Evolutionary conservation across 768 basidiomycete species (phyloP), one percentile per base, ranked within the genome.

Genomic region (Phaffia tasmanica): DNA sequence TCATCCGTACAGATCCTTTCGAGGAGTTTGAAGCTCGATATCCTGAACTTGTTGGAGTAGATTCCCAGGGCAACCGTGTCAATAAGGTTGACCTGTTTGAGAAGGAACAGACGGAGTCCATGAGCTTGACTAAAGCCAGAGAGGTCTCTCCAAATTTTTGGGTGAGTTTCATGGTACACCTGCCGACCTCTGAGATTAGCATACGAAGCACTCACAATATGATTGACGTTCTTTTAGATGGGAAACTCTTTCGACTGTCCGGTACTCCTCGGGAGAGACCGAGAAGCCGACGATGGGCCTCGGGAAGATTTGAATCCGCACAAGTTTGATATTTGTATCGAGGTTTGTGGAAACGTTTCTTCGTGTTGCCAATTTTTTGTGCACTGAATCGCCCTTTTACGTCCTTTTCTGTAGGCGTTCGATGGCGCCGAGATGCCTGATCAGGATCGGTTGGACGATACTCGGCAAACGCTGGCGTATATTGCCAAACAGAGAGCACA

Each of bases 81-180:
- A 71, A 72, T 64, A 70, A 72, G 35, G 82, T 89, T 73, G 83
- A 89, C 74, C 90, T 92, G 75, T 84, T 87, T 18, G 82, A 84
- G 72, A 81, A 88, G 46, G 90, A 94, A 78, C 83, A 83, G 76
- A 87, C 89, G 69, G 91, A 93, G 79, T 93, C 92, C 88, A 80
- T 86, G 16, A 86, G 88, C 73, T 78, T 93, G 63, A 94, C 91
- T 0, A 81, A 83, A 67, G 87, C 89, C 8, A 85, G 83, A 25
- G 87, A 89, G 77, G 89, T 93, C 62, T 74, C 70, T 21, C 71
- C 72, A 29, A 71, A 72, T 32, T 73, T 78, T 65, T 77, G 71
- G 70, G 76, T 77, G 64, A 55, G 73, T 57, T n/a, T 7, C 21
- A 49, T 5, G 30, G 11, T 48, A 56, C 63, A 16, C 50, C n/a